These are phyloP conservation scores for Sporobolomyces pararoseus DNA, from an alignment of 768 basidiomycete species.

Conservation along the genomic window DNA sequence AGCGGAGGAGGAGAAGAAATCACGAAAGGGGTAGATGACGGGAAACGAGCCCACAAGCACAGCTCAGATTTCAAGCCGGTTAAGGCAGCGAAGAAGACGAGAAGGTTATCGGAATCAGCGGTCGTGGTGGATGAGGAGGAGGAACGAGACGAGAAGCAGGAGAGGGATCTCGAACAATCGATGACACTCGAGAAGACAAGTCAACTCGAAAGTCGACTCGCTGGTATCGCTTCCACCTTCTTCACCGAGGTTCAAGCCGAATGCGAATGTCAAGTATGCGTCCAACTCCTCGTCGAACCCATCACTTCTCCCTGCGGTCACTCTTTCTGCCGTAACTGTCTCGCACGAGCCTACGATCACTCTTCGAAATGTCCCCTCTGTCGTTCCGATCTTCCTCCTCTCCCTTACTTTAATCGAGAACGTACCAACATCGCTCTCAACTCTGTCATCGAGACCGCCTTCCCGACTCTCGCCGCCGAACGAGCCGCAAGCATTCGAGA, in stretches of 20 bases:
- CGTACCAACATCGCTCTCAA: slow-evolving; percentile 26
- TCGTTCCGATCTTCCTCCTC: slow-evolving; percentile 69
- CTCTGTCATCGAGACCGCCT: slow-evolving; percentile 62
- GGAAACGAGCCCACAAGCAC: slow-evolving; percentile 24
- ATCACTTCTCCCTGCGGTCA: slow-evolving; percentile 94
- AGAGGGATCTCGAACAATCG: background rate
- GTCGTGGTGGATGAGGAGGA: background rate
- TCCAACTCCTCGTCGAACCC: slow-evolving; percentile 73
- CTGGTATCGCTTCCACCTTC: slow-evolving; percentile 42
- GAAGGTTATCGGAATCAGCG: slow-evolving; percentile 1
- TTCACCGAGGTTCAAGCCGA: slow-evolving; percentile 56
- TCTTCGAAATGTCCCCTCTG: slow-evolving; percentile 77
- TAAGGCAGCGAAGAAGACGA: slow-evolving; percentile 12
- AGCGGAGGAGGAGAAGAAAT: slow-evolving; percentile 31
- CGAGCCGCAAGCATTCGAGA: slow-evolving; percentile 63
- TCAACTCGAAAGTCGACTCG: background rate
- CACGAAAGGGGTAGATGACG: slow-evolving; percentile 9
- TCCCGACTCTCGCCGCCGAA: slow-evolving; percentile 63
- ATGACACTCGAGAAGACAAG: too few relatives aligned
- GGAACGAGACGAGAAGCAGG: slow-evolving; percentile 27
- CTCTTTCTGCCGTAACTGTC: slow-evolving; percentile 84
- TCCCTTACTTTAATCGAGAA: slow-evolving; percentile 30
- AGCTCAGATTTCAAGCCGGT: background rate
- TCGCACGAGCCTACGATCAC: slow-evolving; percentile 87
- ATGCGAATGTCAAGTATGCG: slow-evolving; percentile 88